Evolutionary conservation across 2,329 filamentous ascomycete genomes (phyloP).

Genomic region (Neoarthrinium moseri): DNA sequence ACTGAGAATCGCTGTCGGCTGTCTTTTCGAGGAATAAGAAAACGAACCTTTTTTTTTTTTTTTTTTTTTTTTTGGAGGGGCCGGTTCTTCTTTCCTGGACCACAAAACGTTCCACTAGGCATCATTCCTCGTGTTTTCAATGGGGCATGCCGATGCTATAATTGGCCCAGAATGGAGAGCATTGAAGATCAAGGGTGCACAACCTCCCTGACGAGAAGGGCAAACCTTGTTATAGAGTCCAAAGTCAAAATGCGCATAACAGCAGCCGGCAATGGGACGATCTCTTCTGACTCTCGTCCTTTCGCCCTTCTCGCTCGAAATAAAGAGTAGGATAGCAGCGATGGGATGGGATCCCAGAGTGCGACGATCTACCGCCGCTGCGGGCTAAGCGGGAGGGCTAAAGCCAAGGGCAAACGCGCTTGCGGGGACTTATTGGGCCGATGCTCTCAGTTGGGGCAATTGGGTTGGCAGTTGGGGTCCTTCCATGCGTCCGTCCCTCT

Average conservation of each 20-base stretch:
- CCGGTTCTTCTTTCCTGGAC: neutral
- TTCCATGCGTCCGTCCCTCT: neutral
- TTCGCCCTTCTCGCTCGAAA: too few relatives aligned
- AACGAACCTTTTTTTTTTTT: neutral
- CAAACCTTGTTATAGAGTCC: neutral
- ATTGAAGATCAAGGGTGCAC: constrained; percentile 1
- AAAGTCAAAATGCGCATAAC: neutral
- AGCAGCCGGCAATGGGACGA: too few relatives aligned
- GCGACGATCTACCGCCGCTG: neutral
- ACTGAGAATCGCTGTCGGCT: neutral
- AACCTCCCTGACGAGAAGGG: neutral
- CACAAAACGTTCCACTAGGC: neutral
- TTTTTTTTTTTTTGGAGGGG: neutral
- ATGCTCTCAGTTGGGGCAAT: neutral
- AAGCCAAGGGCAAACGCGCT: constrained; percentile 1
- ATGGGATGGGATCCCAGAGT: neutral
- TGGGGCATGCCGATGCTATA: neutral
- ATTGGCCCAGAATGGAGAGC: constrained; percentile 1
- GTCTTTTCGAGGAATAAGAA: neutral
- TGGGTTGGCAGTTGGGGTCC: neutral
- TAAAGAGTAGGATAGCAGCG: too few relatives aligned
- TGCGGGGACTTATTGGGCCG: constrained; percentile 1
- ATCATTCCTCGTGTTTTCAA: neutral
- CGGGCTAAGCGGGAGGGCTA: constrained; percentile 2
- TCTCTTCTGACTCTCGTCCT: too few relatives aligned